Conservation (phyloP, 768 basidiomycete species). For the Kwoniella mangroviensis region DNA sequence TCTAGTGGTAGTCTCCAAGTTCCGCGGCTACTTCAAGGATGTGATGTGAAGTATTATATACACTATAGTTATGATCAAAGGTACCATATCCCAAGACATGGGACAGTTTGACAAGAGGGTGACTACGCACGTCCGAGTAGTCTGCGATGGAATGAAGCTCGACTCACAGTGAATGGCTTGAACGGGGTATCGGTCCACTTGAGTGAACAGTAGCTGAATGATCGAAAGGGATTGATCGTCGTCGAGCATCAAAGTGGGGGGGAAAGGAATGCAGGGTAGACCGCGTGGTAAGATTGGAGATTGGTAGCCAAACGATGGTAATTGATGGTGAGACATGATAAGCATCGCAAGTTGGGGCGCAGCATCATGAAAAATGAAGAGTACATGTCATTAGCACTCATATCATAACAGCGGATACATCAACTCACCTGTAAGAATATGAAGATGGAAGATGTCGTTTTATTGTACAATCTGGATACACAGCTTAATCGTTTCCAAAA, state of each 20-base stretch:
- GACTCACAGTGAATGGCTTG: conserved; percentile 9
- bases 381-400: not conserved
- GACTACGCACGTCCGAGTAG: not conserved
- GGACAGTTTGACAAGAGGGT: not conserved
- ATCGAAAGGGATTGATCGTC: conserved; percentile 20
- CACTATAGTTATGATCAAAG: not conserved
- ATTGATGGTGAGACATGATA: not conserved
- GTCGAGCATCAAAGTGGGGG: conserved; percentile 4
- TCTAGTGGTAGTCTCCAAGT: not conserved
- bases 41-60: not conserved
- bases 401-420: not conserved
- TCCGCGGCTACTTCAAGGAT: not conserved
- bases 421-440: not conserved
- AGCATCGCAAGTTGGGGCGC: not conserved
- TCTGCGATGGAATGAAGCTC: not conserved
- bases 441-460: not conserved
- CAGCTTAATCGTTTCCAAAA: not conserved
- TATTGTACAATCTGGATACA: not conserved
- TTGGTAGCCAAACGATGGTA: conserved; percentile 8
- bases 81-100: not conserved
- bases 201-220: not conserved
- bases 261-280: conserved; percentile 3
- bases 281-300: not conserved
- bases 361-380: not conserved
- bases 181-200: conserved; percentile 1